Evolutionary conservation across 148 eudicot genomes (phyloP).

Genomic region (Rheum nobile): DNA sequence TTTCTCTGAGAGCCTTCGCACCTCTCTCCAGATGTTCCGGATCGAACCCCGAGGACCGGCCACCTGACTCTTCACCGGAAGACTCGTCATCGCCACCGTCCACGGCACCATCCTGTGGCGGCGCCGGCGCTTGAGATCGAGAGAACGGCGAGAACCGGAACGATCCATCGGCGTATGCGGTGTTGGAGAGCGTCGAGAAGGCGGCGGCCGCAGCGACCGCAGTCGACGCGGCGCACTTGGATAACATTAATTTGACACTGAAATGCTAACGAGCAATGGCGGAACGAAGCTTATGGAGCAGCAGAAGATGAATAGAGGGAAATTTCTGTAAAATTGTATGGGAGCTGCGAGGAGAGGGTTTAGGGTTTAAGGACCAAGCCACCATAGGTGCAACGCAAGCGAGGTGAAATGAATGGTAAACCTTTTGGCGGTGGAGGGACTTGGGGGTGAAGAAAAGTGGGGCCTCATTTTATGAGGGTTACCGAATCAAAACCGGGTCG

Average conservation of each 20-base stretch:
- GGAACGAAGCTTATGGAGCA: background rate
- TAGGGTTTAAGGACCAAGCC: background rate
- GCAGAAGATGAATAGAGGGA: background rate
- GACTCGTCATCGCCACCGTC: slow-evolving; percentile 9
- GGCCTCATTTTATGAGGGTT: background rate
- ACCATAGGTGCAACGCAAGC: background rate
- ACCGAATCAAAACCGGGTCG: background rate
- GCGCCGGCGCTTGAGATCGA: slow-evolving; percentile 14
- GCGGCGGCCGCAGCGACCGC: slow-evolving; percentile 39
- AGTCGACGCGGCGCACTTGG: slow-evolving; percentile 18
- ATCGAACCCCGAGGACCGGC: slow-evolving; percentile 45
- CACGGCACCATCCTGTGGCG: slow-evolving; percentile 14
- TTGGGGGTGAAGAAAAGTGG: background rate
- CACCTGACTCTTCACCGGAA: slow-evolving; percentile 35
- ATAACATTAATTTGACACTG: background rate
- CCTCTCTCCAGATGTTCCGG: slow-evolving; percentile 70
- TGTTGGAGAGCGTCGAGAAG: slow-evolving; percentile 20
- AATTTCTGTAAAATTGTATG: no score
- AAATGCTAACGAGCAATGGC: background rate
- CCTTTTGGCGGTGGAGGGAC: background rate
- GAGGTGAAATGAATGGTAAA: background rate
- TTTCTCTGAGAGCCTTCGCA: slow-evolving; percentile 64
- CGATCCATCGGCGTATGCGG: slow-evolving; percentile 40
- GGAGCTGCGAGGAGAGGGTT: background rate
- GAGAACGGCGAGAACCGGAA: slow-evolving; percentile 50